A percentile compares a stretch with the other conserved stretches of the same genome.
Evolutionary conservation across 169 alveolate genomes (phyloP).

Genomic region (Perkinsus olseni): DNA sequence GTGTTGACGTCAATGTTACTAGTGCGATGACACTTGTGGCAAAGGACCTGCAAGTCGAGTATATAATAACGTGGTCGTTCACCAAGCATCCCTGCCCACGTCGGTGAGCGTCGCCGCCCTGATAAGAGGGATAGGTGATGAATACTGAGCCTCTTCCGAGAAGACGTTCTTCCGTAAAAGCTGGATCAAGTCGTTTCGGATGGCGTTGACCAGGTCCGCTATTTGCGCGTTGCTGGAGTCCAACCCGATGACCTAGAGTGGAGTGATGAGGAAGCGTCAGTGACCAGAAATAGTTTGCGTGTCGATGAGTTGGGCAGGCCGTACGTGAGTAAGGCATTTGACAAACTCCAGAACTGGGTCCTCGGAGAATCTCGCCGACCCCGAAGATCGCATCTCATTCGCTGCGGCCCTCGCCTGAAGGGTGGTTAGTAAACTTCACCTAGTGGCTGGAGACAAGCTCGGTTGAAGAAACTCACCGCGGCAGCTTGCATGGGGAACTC

Average conservation of each 20-base stretch:
- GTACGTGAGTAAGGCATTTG: neutral
- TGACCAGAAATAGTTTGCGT: neutral
- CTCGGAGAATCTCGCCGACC: neutral
- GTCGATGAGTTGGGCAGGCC: neutral
- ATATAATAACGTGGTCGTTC: neutral
- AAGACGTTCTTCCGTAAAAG: neutral
- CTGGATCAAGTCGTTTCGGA: neutral
- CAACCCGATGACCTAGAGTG: neutral
- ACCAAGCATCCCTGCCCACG: too few species aligned
- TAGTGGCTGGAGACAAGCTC: neutral
- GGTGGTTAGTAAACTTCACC: too few species aligned
- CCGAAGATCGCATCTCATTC: neutral
- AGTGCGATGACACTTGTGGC: neutral
- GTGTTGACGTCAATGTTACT: neutral
- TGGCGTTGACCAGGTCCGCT: neutral
- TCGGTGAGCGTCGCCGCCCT: neutral
- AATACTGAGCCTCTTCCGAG: neutral
- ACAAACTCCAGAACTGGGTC: neutral
- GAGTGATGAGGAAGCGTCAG: too few species aligned
- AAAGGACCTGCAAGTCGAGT: neutral
- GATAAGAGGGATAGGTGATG: neutral
- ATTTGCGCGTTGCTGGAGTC: neutral
- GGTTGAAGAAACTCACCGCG: neutral
- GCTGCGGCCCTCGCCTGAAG: neutral
- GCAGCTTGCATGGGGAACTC: neutral